A percentile compares a stretch with the other conserved stretches of the same genome.
Evolutionary conservation across 345 rosid species (phyloP).

Genomic region (Dipteronia sinensis): DNA sequence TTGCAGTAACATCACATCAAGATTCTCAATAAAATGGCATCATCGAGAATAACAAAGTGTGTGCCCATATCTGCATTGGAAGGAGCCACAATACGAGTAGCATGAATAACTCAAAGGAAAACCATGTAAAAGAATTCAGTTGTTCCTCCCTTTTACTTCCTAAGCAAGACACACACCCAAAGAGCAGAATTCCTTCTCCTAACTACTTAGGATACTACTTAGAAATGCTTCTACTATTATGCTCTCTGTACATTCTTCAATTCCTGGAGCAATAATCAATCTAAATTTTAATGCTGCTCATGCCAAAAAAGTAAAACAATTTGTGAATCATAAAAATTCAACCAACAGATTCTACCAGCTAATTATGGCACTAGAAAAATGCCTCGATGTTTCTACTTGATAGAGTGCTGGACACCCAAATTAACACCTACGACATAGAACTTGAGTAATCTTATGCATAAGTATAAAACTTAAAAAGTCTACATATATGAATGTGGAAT

Average conservation of each 20-base stretch:
- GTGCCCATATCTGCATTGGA: too few species aligned
- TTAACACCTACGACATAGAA: too few species aligned
- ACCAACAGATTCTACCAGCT: neutral
- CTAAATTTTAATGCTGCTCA: neutral
- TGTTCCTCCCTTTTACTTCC: too few species aligned
- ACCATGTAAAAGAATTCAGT: too few species aligned
- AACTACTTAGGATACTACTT: neutral
- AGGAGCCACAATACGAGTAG: too few species aligned
- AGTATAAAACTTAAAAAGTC: neutral
- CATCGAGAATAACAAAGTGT: too few species aligned
- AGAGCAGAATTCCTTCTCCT: neutral
- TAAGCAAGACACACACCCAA: neutral
- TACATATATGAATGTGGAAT: neutral
- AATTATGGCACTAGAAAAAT: neutral
- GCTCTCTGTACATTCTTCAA: neutral
- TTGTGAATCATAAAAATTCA: neutral
- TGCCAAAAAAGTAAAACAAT: neutral
- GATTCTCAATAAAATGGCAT: neutral
- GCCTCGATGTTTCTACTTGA: neutral
- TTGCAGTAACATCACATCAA: neutral
- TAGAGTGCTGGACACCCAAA: neutral
- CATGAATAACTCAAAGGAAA: too few species aligned
- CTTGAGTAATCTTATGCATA: neutral
- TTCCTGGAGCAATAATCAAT: neutral
- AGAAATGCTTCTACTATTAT: neutral